phyloP scores from a whole-genome alignment of 495 filamentous ascomycete genomes.

The Astrothelium macrocarpum region DNA sequence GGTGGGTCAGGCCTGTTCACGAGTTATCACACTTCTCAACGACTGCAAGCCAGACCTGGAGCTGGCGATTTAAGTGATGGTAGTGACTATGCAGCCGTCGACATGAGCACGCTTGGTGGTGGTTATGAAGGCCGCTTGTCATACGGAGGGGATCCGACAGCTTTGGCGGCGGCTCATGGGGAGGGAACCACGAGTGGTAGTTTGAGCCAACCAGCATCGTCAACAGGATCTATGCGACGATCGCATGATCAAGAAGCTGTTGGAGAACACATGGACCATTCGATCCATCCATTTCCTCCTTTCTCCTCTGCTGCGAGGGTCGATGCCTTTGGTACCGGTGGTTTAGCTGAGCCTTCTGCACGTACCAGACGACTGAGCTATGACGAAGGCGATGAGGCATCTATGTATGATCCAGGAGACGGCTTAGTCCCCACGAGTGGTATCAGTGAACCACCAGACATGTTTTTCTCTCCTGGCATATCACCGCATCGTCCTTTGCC shows the following conservation, averaged over 20 bases:
- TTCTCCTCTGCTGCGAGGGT: slow-evolving; percentile 47
- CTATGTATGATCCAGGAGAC: slow-evolving; percentile 44
- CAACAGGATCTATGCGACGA: slow-evolving; percentile 29
- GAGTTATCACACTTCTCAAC: slow-evolving; percentile 21
- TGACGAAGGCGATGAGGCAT: slow-evolving; percentile 80
- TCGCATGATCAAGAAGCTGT: slow-evolving; percentile 12
- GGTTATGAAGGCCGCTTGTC: slow-evolving; percentile 63
- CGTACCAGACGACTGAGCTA: slow-evolving; percentile 68
- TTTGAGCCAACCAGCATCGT: slow-evolving; percentile 26
- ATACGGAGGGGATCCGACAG: slow-evolving; percentile 53
- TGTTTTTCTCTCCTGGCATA: slow-evolving; percentile 88
- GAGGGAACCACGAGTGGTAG: slow-evolving; percentile 15
- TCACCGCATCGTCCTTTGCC: slow-evolving; percentile 58
- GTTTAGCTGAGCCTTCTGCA: slow-evolving; percentile 60
- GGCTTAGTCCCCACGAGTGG: slow-evolving; percentile 31
- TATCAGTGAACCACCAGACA: slow-evolving; percentile 61
- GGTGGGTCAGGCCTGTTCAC: slow-evolving; percentile 25
- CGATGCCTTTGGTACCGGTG: slow-evolving; percentile 79
- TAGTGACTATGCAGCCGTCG: slow-evolving; percentile 60
- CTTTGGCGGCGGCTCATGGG: slow-evolving; percentile 18
- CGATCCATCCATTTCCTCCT: slow-evolving; percentile 53
- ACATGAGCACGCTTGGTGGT: slow-evolving; percentile 63
- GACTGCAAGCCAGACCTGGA: slow-evolving; percentile 26
- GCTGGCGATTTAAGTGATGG: slow-evolving; percentile 57
- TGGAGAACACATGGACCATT: slow-evolving; percentile 26